Evolutionary conservation across 495 filamentous ascomycete species (phyloP), one percentile per base, ranked within the genome.

Genomic region (Neurospora intermedia): DNA sequence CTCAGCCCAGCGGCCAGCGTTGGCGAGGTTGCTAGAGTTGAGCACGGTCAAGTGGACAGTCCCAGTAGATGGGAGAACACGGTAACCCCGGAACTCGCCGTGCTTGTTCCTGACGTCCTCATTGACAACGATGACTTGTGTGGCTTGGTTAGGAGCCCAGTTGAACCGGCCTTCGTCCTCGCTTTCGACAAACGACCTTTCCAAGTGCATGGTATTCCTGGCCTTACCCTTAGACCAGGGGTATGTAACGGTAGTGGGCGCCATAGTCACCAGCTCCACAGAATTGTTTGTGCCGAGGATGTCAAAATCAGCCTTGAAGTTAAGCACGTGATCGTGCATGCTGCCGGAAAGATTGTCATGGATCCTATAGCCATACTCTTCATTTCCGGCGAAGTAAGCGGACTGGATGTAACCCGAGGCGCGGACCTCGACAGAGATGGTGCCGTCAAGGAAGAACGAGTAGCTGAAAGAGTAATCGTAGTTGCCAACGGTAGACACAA

Each of bases 291-390:
- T 80, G 43, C 87, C 88, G 11, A 83, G 79, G 66, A 88, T 82
- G 76, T 89, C 86, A 31, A 89, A 80, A 76, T 89, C 88, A 59
- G 82, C 83, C 78, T 89, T 89, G 81, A 84, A 89, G 77, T 87
- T 88, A 35, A 89, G 78, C 7, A 89, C 86, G 73, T 90, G 88
- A 75, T 88, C 86, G 78, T 90, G 88, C 84, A 89, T 88, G 70
- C 80, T 82, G n/a, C 86, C 84, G 40, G 82, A 80, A 2, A 88
- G 77, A 43, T 79, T 78, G 69, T 89, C 85, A 72, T 88, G 84
- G 74, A 88, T 86, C 48, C 83, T 82, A 78, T 85, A 88, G n/a
- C 88, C 86, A 74, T 88, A 88, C 43, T 87, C 84, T n/a, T 84
- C 77, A 75, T 87, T 87, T 69, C 84, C 79, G 27, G 83, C 82